A percentile compares a stretch with the other conserved stretches of the same genome.
Conservation (phyloP, 179 eudicot species). For the Silene noctiflora region DNA sequence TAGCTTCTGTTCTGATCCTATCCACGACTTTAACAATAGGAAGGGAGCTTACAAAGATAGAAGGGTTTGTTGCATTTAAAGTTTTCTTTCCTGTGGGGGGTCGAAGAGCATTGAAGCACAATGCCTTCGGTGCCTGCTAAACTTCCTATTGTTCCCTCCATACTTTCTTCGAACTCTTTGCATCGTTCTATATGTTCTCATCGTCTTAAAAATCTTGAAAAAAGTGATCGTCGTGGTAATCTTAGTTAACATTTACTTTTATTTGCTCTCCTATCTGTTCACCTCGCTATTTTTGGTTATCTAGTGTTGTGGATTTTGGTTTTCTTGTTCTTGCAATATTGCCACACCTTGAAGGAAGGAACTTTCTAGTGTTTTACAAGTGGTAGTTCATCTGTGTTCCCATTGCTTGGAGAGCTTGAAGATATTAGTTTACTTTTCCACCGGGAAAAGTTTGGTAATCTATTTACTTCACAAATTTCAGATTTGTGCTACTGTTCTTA, state of each 20-base stretch:
- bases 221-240: slow-evolving; percentile 91
- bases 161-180: slow-evolving; percentile 35
- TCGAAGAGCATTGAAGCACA: slow-evolving; percentile 67
- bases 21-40: background rate
- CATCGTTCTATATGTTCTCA: slow-evolving; percentile 55
- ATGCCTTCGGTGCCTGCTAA: slow-evolving; percentile 80
- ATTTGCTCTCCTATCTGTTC: background rate
- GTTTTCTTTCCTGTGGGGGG: slow-evolving; percentile 18
- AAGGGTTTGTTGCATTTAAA: slow-evolving; percentile 23
- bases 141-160: slow-evolving; percentile 36
- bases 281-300: slow-evolving; percentile 10
- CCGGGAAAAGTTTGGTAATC: slow-evolving; percentile 6
- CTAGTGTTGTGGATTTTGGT: slow-evolving; percentile 3
- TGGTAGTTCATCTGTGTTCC: slow-evolving; percentile 14
- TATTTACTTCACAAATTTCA: slow-evolving; percentile 5
- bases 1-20: slow-evolving; percentile 1
- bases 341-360: slow-evolving; percentile 10
- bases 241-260: slow-evolving; percentile 61
- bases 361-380: slow-evolving; percentile 4
- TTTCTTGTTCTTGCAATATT: background rate
- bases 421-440: background rate
- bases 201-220: slow-evolving; percentile 78
- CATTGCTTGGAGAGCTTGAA: slow-evolving; percentile 9
- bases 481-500: background rate
- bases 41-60: slow-evolving; percentile 11